A percentile compares a stretch with the other conserved stretches of the same genome.
Evolutionary conservation across 208 protist genomes (phyloP).

Genomic region (Crithidia acanthocephali): DNA sequence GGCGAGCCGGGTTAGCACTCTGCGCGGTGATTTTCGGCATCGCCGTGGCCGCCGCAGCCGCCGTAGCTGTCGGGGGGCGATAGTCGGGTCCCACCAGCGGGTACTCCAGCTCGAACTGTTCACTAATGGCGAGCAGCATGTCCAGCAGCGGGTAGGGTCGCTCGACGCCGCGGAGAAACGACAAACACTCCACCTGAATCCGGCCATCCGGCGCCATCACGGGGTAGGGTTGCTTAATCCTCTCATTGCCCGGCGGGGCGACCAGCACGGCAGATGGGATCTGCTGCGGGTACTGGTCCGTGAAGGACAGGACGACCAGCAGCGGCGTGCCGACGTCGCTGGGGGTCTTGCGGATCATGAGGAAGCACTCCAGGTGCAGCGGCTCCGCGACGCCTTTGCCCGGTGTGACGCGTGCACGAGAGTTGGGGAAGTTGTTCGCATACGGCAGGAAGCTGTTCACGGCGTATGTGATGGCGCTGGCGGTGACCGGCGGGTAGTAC

Average conservation of each 20-base stretch:
- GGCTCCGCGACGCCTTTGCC: constrained; percentile 23
- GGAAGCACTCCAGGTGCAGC: constrained; percentile 36
- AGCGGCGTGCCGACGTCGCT: constrained; percentile 19
- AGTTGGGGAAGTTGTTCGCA: constrained; percentile 52
- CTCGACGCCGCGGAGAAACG: constrained; percentile 50
- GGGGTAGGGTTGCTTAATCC: constrained; percentile 54
- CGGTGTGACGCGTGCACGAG: constrained; percentile 29
- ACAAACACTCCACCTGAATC: constrained; percentile 56
- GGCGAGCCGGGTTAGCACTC: constrained; percentile 23
- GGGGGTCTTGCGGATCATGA: constrained; percentile 20
- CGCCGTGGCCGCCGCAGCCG: not conserved
- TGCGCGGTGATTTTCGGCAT: not conserved
- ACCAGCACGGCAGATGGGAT: constrained; percentile 36
- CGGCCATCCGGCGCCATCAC: constrained; percentile 53
- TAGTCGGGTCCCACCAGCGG: constrained; percentile 43
- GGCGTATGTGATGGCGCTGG: constrained; percentile 48
- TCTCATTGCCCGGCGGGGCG: constrained; percentile 22
- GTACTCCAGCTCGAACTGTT: constrained; percentile 79
- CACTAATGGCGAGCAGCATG: constrained; percentile 67
- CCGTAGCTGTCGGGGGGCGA: constrained; percentile 6
- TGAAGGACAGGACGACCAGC: constrained; percentile 39
- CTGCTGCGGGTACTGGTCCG: constrained; percentile 38
- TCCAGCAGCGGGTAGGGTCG: constrained; percentile 68
- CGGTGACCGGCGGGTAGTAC: constrained; percentile 32
- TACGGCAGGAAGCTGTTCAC: constrained; percentile 60